These are phyloP conservation scores for Fusarium albosuccineum DNA, from an alignment of 2,329 filamentous ascomycete genomes.

Conservation along the genomic window DNA sequence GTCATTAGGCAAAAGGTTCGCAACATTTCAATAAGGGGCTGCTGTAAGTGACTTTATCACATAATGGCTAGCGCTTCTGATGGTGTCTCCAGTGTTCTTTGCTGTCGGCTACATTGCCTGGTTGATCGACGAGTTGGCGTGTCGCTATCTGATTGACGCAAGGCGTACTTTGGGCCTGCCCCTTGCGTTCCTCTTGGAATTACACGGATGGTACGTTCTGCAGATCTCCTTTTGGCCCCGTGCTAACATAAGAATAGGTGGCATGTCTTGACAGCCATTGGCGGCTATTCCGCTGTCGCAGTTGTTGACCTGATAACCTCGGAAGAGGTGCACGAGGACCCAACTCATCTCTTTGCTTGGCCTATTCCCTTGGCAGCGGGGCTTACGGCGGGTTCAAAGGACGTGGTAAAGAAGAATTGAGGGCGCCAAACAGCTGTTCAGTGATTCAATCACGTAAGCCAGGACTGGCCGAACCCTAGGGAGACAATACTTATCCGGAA, in stretches of 20 bases:
- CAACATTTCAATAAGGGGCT: conserved; percentile 37
- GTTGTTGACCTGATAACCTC: conserved; percentile 54
- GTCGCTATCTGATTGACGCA: conserved; percentile 44
- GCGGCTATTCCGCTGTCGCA: conserved; percentile 56
- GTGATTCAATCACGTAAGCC: too few species aligned
- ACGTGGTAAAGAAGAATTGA: background rate
- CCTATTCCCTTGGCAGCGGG: conserved; percentile 46
- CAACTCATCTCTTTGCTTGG: conserved; percentile 50
- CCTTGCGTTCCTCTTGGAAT: conserved; percentile 54
- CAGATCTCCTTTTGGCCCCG: background rate
- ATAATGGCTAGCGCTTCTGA: background rate
- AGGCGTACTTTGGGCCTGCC: conserved; percentile 52
- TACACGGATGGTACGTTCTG: conserved; percentile 57
- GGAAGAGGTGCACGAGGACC: conserved; percentile 49
- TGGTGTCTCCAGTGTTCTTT: conserved; percentile 47
- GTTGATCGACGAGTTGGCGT: conserved; percentile 55
- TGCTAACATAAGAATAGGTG: conserved; percentile 49
- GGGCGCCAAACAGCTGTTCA: background rate
- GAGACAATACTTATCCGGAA: too few species aligned
- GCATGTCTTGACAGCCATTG: conserved; percentile 58
- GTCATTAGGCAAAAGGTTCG: conserved; percentile 33
- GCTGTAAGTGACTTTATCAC: conserved; percentile 12
- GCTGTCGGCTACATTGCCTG: conserved; percentile 55
- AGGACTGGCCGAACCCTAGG: too few species aligned
- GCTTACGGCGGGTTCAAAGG: conserved; percentile 11